phyloP scores from a whole-genome alignment of 371 early-diverging fungal species.

The Mortierella sp. region DNA sequence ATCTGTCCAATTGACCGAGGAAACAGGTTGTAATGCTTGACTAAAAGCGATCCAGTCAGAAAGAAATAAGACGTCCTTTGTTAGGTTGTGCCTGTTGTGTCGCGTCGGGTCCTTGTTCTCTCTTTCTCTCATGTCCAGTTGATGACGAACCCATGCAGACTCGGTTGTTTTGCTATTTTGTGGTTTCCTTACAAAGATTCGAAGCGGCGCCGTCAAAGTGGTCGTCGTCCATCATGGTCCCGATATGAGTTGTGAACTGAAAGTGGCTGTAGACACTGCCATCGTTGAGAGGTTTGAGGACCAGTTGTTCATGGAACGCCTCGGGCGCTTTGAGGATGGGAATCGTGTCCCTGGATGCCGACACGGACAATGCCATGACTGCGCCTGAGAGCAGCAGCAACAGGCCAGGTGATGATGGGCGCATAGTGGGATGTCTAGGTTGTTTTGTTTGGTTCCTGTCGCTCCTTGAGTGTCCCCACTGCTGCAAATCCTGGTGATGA shows the following conservation, averaged over 20 bases:
- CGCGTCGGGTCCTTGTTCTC: not conserved
- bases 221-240: conserved; percentile 55
- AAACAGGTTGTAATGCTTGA: conserved; percentile 80
- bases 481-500: not conserved
- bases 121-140: not conserved
- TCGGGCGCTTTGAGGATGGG: conserved; percentile 50
- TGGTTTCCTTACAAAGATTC: conserved; percentile 30
- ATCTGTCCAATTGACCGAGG: conserved; percentile 92
- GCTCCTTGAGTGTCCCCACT: too few relatives aligned
- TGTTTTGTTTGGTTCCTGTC: not conserved
- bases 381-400: not conserved
- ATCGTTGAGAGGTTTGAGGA: conserved; percentile 75
- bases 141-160: not conserved
- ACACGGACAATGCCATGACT: not conserved
- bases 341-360: conserved; percentile 23
- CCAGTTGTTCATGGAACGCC: conserved; percentile 74
- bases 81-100: not conserved
- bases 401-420: conserved; percentile 4
- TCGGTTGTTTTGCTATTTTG: not conserved
- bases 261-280: conserved; percentile 87
- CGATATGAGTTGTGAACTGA: conserved; percentile 72
- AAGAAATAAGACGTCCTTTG: not conserved
- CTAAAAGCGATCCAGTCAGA: conserved; percentile 35
- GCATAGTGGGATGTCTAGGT: not conserved
- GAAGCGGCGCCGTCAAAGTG: conserved; percentile 47